These are phyloP conservation scores for Pleodorina starrii DNA, from an alignment of 139 green algal species.

Conservation along the genomic window DNA sequence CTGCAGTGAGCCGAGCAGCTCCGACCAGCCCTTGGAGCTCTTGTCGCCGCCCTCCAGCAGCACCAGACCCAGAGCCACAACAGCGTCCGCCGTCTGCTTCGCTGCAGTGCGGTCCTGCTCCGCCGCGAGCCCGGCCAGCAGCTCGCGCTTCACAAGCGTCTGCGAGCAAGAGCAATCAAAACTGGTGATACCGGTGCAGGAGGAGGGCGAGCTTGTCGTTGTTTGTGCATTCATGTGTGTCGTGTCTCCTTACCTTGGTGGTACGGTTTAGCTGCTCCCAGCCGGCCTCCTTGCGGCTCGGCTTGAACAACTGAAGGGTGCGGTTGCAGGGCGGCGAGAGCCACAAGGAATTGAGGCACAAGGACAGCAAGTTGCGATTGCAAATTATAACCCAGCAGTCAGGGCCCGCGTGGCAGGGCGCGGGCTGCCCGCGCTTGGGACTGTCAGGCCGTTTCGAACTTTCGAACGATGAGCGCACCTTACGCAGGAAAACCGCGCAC, in stretches of 20 bases:
- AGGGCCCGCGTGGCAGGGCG: too few relatives aligned
- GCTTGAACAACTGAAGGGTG: slow-evolving; percentile 32
- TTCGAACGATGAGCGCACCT: slow-evolving; percentile 60
- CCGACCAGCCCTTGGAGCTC: not conserved
- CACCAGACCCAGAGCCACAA: not conserved
- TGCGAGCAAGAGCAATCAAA: slow-evolving; percentile 46
- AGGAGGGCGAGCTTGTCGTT: not conserved
- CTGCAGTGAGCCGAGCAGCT: slow-evolving; percentile 5
- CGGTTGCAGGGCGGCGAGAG: too few relatives aligned
- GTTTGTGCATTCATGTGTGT: not conserved
- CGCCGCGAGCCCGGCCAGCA: slow-evolving; percentile 46
- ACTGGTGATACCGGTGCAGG: too few relatives aligned
- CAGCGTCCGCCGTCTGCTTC: slow-evolving; percentile 36
- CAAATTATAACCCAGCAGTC: too few relatives aligned
- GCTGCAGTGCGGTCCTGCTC: slow-evolving; percentile 49
- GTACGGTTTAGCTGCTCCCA: slow-evolving; percentile 3
- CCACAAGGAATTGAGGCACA: too few relatives aligned
- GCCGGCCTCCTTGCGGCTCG: not conserved
- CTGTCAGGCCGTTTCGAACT: too few relatives aligned
- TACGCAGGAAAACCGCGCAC: slow-evolving; percentile 84
- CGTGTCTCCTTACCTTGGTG: not conserved
- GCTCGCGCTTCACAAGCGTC: slow-evolving; percentile 67
- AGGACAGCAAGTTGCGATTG: too few relatives aligned
- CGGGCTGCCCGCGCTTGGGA: too few relatives aligned
- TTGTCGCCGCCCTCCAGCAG: not conserved